Base-by-base conservation (phyloP, 2,329 filamentous ascomycete species). In the Mycosphaerella sp. region DNA sequence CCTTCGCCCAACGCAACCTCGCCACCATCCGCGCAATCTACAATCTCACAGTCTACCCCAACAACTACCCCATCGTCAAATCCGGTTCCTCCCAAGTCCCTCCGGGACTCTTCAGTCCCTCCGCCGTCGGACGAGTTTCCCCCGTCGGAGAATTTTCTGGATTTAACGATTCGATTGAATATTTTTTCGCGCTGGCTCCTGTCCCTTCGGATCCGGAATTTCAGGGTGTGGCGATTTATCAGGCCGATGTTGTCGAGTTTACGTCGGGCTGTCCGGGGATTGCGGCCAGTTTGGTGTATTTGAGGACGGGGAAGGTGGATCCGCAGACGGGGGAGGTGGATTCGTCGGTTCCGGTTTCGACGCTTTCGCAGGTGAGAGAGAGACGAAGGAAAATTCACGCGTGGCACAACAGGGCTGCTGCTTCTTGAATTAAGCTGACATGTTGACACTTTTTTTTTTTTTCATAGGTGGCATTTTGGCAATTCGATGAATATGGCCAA, bases 181-280 rank as follows among this genome's bases (percentile, higher is more conserved):
- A 74, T 59, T 76, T 76, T 59, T 75, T 75, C 53, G 72, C 71
- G 3, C 64, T 76, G 5, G 66, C 74, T 1, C 72, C 72, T 0
- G 42, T 67, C 7, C 66, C 66, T 2, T 40, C 54, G 7, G 60
- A 59, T 32, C 54, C 39, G 8, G 57, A 58, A n/a, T 55, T 49
- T n/a, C 66, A 67, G 8, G 59, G 62, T 1, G 32, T 55, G 8
- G 62, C 52, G 1, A 53, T 67, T 21, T 62, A 59, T 41, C 53
- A 60, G 38, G 61, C 64, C 2, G 60, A 65, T 14, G 52, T 67
- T 3, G 60, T 64, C 2, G 55, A 60, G 21, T 62, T 61, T 43
- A 57, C 52, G 1, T 58, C 54, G 2, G 55, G 56, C 5, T 63
- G 59, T 49, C 53, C 59, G 29, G 50, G 59, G 17, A 53, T 62